Evolutionary conservation across 495 filamentous ascomycete species (phyloP), one percentile per base, ranked within the genome.

Genomic region (Pseudotulostoma volvatum): DNA sequence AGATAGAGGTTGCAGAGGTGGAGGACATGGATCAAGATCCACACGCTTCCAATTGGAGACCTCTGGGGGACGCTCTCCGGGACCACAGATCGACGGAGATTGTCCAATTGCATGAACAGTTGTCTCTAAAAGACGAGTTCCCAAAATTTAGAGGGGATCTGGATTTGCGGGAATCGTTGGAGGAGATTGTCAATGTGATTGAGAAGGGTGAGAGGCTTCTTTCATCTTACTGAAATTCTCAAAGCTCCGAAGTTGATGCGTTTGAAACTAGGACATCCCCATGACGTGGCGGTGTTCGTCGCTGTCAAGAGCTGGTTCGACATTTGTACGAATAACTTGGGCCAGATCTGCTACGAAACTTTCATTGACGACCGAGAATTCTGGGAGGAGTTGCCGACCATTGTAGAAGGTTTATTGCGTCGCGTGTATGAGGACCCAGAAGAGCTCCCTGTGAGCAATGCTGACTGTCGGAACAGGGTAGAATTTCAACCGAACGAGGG

Each of bases 1-100:
- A 71, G 35, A 71, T 74, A 15, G 62, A 73, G 48, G 64, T 70
- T 15, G 68, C 67, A 4, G 69, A 73, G 34, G 53, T 68, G 20
- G 70, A 73, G 48, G 69, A 73, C 37, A 69, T 71, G 47, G 59
- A 65, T 36, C 63, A 67, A 43, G 59, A 67, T 28, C 51, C 65
- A 3, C 56, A 51, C 16, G 50, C 44, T 9, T 66, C 63, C 4
- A 61, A 50, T 41, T 70, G 69, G 67, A 56, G 51, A 31, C 45
- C 59, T 0, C 33, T 71, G 43, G 57, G 52, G 7, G 54, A 62
- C 18, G 54, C 51, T 3, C 31, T 63, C 21, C 50, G 49, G 21
- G 58, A 60, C 11, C 47, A 50, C 2, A 31, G 30, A 3, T 39
- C 49, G 15, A 38, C 51, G n/a, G 60, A 59, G 9, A 42, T 61